phyloP scores from a whole-genome alignment of 768 basidiomycete species.

The Termitomyces sp. region DNA sequence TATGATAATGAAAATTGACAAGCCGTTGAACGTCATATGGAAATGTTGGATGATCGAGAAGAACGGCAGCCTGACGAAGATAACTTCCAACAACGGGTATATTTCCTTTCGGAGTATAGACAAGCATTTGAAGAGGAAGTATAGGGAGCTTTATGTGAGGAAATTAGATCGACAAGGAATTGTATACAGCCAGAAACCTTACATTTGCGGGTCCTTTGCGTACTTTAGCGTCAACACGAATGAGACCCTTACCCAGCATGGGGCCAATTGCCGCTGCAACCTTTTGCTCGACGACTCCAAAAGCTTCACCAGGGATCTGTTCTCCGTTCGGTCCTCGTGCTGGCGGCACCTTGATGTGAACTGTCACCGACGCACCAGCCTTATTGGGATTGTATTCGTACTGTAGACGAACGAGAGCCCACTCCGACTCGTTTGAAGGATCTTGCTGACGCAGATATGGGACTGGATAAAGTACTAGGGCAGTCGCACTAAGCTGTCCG shows the following conservation, averaged over 20 bases:
- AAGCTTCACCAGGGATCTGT: constrained; percentile 52
- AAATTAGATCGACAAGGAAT: constrained; percentile 11
- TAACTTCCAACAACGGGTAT: constrained; percentile 76
- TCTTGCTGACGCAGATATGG: constrained; percentile 52
- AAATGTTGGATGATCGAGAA: constrained; percentile 76
- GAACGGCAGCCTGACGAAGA: constrained; percentile 59
- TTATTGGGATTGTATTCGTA: constrained; percentile 63
- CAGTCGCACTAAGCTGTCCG: constrained; percentile 76
- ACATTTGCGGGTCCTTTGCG: constrained; percentile 60
- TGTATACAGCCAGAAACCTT: constrained; percentile 10
- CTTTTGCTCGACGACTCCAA: constrained; percentile 84
- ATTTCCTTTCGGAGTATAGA: constrained; percentile 94
- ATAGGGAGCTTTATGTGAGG: constrained; percentile 61
- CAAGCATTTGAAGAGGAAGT: constrained; percentile 76
- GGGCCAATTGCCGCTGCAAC: constrained; percentile 74
- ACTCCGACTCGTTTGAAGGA: constrained; percentile 45
- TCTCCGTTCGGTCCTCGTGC: constrained; percentile 48
- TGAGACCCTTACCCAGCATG: constrained; percentile 80
- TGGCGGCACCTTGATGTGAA: constrained; percentile 69
- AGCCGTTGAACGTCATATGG: constrained; percentile 59
- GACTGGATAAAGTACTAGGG: constrained; percentile 80
- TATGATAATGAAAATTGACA: constrained; percentile 66
- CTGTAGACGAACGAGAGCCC: constrained; percentile 63
- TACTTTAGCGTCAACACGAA: constrained; percentile 74
- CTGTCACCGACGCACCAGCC: constrained; percentile 56